Evolutionary conservation across 768 basidiomycete species (phyloP), one percentile per base, ranked within the genome.

Genomic region (Macrolepiota fuliginosa): DNA sequence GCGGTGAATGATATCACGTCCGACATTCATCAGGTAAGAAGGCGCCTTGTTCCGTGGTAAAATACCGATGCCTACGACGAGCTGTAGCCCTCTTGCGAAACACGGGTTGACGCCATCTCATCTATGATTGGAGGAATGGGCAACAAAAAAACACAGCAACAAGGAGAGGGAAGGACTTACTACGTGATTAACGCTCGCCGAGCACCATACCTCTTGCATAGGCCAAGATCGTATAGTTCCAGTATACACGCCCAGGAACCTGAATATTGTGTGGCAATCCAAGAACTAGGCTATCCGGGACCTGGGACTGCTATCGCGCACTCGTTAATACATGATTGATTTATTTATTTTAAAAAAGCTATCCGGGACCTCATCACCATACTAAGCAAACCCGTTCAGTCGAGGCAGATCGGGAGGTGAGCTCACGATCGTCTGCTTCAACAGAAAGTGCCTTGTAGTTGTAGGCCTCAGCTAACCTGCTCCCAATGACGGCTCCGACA

Each of bases 401-500:
- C 17, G 42, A 45, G 42, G 19, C 19, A 9, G n/a, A n/a, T n/a
- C 19, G 17, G 42, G 42, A 19, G 19, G 15, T 22, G 42, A 15
- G 57, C 63, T 61, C n/a, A 62, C 64, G 61, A 62, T 35, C 57
- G 61, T 1, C 84, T 83, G 78, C 83, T 67, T 86, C 83, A 49
- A 86, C 72, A 59, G 83, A 68, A 3, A 84, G 73, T 0, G 85
- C 74, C 10, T 77, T 74, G 37, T 77, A 68, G 1, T 68, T 61
- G 4, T 75, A 64, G 58, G 83, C 73, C 66, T 84, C 82, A 0
- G 80, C 71, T 13, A 84, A 73, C 10, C 83, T 72, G 9, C 73
- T 73, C 15, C 83, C 81, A 37, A 84, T 79, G 4, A 81, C 79
- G 12, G 75, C 74, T 19, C 83, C 84, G 2, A 81, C 74, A 15